Evolutionary conservation across 495 filamentous ascomycete genomes (phyloP), one percentile per base, ranked within the genome.

Genomic region (Neurospora sp.): DNA sequence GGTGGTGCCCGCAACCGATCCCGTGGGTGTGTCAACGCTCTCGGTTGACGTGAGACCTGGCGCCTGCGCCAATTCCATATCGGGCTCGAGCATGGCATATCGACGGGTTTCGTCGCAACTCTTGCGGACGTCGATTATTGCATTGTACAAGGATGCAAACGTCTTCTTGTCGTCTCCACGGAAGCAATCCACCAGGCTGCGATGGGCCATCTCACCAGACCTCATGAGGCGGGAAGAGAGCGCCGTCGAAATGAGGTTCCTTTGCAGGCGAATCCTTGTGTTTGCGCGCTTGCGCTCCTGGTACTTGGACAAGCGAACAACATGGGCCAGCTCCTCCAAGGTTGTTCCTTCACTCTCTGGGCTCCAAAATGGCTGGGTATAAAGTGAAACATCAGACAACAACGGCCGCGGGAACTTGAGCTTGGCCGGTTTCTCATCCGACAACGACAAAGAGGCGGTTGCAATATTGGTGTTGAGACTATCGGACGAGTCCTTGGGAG

Each of bases 61-160:
- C 74, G 84, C 78, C 75, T 84, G 81, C 80, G 83, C 73, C 42
- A 83, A 77, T 31, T 92, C 88, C 83, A 91, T 85, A 79, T 93
- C 91, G 10, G 88, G 89, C 75, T 92, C 91, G 83, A 93, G 77
- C 40, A 92, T 81, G 49, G 90, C 90, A 85, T 90, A 91, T 40
- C 88, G 85, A 72, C 89, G 86, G 39, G 88, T 91, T 73, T 89
- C 88, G 78, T 92, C 90, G 85, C 93, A 97, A 37, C 92, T 93
- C 78, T 93, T 92, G 82, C 92, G 89, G 70, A 97, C 91, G 83
- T 97, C 93, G 84, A 94, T 91, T 74, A 97, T 86, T 70, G 93
- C 91, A 85, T 95, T 93, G 81, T 95, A 97, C 69, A 97, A 85
- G 78, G 88, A 88, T 72, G 91, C 92, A 83, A 99, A 99, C 76